Conservation (phyloP, 345 rosid genomes). For the Salix koriyanagi region DNA sequence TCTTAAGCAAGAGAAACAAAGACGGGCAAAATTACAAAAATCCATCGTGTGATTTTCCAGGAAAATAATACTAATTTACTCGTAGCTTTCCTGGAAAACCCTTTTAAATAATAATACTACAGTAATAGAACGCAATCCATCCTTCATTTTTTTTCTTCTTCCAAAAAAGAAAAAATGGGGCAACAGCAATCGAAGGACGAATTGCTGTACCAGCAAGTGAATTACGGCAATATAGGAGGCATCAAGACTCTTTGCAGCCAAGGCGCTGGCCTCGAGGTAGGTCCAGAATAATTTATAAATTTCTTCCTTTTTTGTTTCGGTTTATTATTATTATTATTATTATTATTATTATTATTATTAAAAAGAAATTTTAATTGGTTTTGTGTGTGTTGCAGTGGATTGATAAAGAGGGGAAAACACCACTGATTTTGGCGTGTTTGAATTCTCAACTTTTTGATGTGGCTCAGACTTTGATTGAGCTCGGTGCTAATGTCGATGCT, state of each 20-base stretch:
- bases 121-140: neutral
- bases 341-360: neutral
- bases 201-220: constrained; percentile 77
- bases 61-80: neutral
- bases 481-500: constrained; percentile 81
- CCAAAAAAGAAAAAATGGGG: constrained; percentile 47
- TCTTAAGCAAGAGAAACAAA: neutral
- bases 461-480: constrained; percentile 73
- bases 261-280: constrained; percentile 92
- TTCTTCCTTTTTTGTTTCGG: neutral
- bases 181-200: constrained; percentile 92
- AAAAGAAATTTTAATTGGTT: neutral
- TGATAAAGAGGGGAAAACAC: constrained; percentile 90
- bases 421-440: constrained; percentile 80
- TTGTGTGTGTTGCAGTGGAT: constrained; percentile 54
- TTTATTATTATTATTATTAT: neutral
- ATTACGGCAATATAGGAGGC: constrained; percentile 65
- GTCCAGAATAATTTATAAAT: neutral
- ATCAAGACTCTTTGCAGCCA: constrained; percentile 68
- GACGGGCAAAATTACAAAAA: neutral
- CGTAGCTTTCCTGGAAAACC: neutral
- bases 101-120: neutral
- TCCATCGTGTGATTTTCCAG: neutral
- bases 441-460: constrained; percentile 57
- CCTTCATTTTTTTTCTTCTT: neutral